Evolutionary conservation across 192 early-diverging fungal genomes (phyloP), one percentile per base, ranked within the genome.

Genomic region (Linnemannia hyalina): DNA sequence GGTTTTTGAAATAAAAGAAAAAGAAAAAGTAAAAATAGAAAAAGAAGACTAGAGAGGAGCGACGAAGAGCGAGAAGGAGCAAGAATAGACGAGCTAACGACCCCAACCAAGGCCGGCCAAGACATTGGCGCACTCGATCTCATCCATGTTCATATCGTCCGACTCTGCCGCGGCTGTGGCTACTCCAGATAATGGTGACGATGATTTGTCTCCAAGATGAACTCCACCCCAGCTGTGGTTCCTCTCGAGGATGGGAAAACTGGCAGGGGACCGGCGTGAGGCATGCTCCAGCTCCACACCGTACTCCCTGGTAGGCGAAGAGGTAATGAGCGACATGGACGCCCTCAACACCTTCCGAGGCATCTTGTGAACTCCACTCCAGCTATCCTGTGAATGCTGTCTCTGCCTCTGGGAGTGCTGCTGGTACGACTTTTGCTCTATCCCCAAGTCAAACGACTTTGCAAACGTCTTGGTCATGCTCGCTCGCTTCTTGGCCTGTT

Each of bases 21-120:
- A 68, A 73, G 42, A 49, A 68, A 74, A 10, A 74, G 49, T 32
- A 44, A 47, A 36, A 80, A 76, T 72, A 11, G 60, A 44, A 22
- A 70, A 70, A 68, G 46, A 29, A 76, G 55, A 41, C 10, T 29
- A 74, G 74, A 52, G 23, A 78, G 6, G 47, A 54, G 26, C 22
- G 22, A 29, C 26, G 40, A 69, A 68, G 42, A 22, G 47, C 15
- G 15, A 23, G 2, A 10, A 29, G 23, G 49, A 49, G 35, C 22
- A 35, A 82, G 7, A 69, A 73, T 73, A 44, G 13, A 15, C 42
- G 6, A n/a, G 38, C 29, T 46, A 84, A 10, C 76, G 84, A 38
- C 79, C 75, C 84, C 84, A 86, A 23, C 84, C 84, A 47, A 86
- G 79, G 18, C 84, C 84, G 1, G 79, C 84, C 23, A 86, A 35